Evolutionary conservation across 495 filamentous ascomycete genomes (phyloP).

Genomic region (Hypoxylon subgilvum): DNA sequence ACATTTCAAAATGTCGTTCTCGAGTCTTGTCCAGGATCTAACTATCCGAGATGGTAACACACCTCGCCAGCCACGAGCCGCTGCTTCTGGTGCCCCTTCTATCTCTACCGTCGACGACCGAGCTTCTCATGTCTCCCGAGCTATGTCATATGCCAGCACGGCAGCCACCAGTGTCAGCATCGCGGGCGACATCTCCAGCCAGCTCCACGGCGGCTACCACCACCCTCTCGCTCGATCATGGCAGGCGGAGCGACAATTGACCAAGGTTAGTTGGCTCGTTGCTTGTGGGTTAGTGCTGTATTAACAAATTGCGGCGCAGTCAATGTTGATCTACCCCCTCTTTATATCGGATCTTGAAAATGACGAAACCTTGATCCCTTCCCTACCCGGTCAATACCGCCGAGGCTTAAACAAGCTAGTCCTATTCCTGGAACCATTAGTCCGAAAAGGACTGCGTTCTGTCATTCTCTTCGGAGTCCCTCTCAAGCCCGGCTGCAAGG

Average conservation of each 20-base stretch:
- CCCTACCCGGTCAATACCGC: conserved; percentile 85
- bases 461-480: conserved; percentile 97
- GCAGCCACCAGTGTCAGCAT: conserved; percentile 94
- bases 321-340: conserved; percentile 96
- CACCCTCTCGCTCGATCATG: conserved; percentile 89
- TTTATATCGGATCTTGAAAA: conserved; percentile 95
- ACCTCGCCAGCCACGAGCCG: conserved; percentile 44
- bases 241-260: conserved; percentile 96
- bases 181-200: conserved; percentile 88
- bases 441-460: conserved; percentile 84
- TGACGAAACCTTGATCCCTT: conserved; percentile 88
- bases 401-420: conserved; percentile 85
- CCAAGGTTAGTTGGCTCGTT: conserved; percentile 68
- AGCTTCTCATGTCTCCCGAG: conserved; percentile 70
- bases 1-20: conserved; percentile 77
- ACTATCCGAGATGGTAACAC: conserved; percentile 65
- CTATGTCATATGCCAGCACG: conserved; percentile 82
- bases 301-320: conserved; percentile 57
- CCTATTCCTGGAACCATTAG: conserved; percentile 81
- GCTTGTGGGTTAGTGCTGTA: conserved; percentile 15
- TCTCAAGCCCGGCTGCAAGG: conserved; percentile 76
- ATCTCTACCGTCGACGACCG: conserved; percentile 62
- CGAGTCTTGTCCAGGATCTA: conserved; percentile 84
- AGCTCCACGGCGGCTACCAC: conserved; percentile 92
- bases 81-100: conserved; percentile 41